Base-by-base conservation (phyloP, 306 rosid species). In the Cucurbita argyrosperma region DNA sequence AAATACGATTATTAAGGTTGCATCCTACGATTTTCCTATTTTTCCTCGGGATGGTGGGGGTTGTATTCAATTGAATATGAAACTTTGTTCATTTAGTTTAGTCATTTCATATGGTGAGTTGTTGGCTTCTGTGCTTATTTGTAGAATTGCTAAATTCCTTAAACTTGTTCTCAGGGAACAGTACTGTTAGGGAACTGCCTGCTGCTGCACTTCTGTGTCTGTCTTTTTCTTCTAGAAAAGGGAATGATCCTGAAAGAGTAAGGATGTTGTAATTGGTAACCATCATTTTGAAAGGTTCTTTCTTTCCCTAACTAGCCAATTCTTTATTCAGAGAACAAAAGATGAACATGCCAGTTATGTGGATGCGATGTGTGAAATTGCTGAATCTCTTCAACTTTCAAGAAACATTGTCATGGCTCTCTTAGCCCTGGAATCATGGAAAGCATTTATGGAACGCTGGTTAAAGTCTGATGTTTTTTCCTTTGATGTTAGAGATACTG, bases 341-440 rank as follows among this genome's bases (percentile, higher is more conserved):
- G 88, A 84, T 80, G 82, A 85, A 65, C 92, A 88, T 72, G 78
- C 92, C 75, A 89, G 76, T 79, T 94, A 85, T 86, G 88, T 77
- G 84, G 84, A 85, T 74, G 88, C 92, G 63, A 77, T 89, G 77
- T 84, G 79, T 77, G 97, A 90, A 86, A 76, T 89, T 56, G 88
- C 97, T 46, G 79, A 86, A 66, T 88, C 98, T 77, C 92, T 94
- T 82, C 92, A 89, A 79, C 95, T 94, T 56, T 90, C 96, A 38
- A 88, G 98, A 85, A 90, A 89, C 80, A 77, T 90, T 81, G 79
- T 85, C 84, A 81, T 89, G 46, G 97, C 95, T 57, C 90, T 90
- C 73, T 80, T 86, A 84, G 80, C 97, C 58, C 83, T 90, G 57
- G 92, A 94, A 80, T 94, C 98, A 68, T 94, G 98, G 97, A 89